These are phyloP conservation scores for Ocimum tenuiflorum DNA, from an alignment of 257 asterid genomes.

Conservation along the genomic window DNA sequence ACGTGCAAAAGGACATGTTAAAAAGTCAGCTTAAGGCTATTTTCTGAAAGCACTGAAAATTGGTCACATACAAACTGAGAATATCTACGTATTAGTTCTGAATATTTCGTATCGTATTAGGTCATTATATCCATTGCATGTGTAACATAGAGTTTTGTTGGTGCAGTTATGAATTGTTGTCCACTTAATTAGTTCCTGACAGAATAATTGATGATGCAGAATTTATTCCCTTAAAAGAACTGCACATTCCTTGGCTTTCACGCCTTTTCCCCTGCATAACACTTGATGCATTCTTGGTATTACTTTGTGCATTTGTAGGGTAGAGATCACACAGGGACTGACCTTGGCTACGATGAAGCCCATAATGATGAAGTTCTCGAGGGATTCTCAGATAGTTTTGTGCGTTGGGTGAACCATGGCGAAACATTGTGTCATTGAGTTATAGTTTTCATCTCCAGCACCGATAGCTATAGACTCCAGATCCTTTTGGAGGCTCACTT, in stretches of 20 bases:
- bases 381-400: constrained; percentile 86
- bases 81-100: not conserved
- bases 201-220: not conserved
- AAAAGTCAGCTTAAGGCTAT: not conserved
- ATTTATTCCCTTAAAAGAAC: not conserved
- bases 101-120: not conserved
- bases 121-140: not conserved
- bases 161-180: not conserved
- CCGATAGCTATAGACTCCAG: constrained; percentile 16
- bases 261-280: not conserved
- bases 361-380: constrained; percentile 49
- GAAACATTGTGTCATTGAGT: constrained; percentile 65
- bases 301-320: constrained; percentile 38
- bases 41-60: not conserved
- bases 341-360: constrained; percentile 35
- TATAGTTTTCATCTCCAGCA: constrained; percentile 13
- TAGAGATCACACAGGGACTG: constrained; percentile 39
- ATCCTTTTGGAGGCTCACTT: not conserved
- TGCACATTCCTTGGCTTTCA: not conserved
- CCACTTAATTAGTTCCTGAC: not conserved
- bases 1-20: not conserved
- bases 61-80: constrained; percentile 4
- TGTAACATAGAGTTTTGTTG: not conserved
- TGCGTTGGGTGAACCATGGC: constrained; percentile 66
- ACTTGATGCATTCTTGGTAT: constrained; percentile 3